Evolutionary conservation across 306 rosid species (phyloP).

Genomic region (Casuarina equisetifolia): DNA sequence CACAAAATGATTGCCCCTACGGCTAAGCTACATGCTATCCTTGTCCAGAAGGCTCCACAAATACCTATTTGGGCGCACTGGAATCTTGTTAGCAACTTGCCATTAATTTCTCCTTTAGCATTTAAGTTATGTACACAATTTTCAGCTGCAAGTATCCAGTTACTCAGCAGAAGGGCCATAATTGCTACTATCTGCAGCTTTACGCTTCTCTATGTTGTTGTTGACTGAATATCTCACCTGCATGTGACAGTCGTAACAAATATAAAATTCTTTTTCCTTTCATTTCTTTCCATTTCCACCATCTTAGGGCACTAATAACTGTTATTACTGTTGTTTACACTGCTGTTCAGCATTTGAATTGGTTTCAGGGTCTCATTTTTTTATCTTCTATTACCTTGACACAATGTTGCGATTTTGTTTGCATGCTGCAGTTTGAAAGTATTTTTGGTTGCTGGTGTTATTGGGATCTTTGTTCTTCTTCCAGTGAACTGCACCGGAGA

Average conservation of each 20-base stretch:
- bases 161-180: neutral
- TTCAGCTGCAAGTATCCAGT: neutral
- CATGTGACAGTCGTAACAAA: neutral
- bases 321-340: neutral
- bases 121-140: neutral
- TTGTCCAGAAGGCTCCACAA: neutral
- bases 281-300: neutral
- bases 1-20: neutral
- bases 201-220: neutral
- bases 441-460: conserved; percentile 74
- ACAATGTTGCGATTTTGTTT: conserved; percentile 15
- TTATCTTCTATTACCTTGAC: conserved; percentile 15
- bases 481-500: conserved; percentile 83
- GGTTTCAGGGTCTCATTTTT: neutral
- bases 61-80: neutral
- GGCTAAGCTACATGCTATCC: neutral
- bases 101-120: neutral
- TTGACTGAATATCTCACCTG: neutral
- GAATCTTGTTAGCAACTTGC: neutral
- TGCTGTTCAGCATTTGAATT: neutral
- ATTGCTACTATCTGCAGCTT: neutral
- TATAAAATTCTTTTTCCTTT: neutral
- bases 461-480: conserved; percentile 80
- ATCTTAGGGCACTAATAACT: neutral
- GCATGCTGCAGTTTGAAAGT: conserved; percentile 62